These are phyloP conservation scores for Penicillium silybi DNA, from an alignment of 495 filamentous ascomycete species.

Conservation along the genomic window DNA sequence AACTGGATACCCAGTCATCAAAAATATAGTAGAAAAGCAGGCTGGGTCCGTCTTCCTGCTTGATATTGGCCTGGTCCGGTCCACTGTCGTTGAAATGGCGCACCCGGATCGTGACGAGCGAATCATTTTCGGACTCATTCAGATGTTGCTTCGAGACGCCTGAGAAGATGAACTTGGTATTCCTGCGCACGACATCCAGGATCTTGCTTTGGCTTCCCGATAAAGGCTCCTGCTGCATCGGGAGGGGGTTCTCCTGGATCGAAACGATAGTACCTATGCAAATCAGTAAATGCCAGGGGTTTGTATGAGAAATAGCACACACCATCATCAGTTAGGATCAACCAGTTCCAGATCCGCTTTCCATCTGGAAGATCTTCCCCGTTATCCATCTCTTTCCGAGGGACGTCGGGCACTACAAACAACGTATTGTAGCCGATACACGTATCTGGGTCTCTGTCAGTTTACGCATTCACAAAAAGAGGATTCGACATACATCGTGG, in stretches of 20 bases:
- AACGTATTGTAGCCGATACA: slow-evolving; percentile 82
- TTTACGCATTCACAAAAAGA: not conserved
- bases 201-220: slow-evolving; percentile 33
- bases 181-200: slow-evolving; percentile 57
- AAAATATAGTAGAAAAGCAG: slow-evolving; percentile 84
- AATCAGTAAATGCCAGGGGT: slow-evolving; percentile 2
- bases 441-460: slow-evolving; percentile 49
- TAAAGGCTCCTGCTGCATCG: slow-evolving; percentile 25
- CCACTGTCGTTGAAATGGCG: slow-evolving; percentile 33
- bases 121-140: slow-evolving; percentile 40
- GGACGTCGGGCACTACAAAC: slow-evolving; percentile 48
- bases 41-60: slow-evolving; percentile 62
- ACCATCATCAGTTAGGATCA: slow-evolving; percentile 79
- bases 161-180: slow-evolving; percentile 66
- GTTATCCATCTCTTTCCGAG: slow-evolving; percentile 18
- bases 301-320: slow-evolving; percentile 11
- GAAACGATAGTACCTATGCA: slow-evolving; percentile 64
- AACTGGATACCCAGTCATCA: slow-evolving; percentile 77
- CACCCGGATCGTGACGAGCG: slow-evolving; percentile 49
- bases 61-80: slow-evolving; percentile 36
- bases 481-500: slow-evolving; percentile 39
- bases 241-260: slow-evolving; percentile 68
- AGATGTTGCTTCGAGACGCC: slow-evolving; percentile 57
- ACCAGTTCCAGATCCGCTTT: slow-evolving; percentile 70
- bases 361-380: slow-evolving; percentile 55